Evolutionary conservation across 2,329 filamentous ascomycete species (phyloP), one percentile per base, ranked within the genome.

Genomic region (Dactylellina drechsleri): DNA sequence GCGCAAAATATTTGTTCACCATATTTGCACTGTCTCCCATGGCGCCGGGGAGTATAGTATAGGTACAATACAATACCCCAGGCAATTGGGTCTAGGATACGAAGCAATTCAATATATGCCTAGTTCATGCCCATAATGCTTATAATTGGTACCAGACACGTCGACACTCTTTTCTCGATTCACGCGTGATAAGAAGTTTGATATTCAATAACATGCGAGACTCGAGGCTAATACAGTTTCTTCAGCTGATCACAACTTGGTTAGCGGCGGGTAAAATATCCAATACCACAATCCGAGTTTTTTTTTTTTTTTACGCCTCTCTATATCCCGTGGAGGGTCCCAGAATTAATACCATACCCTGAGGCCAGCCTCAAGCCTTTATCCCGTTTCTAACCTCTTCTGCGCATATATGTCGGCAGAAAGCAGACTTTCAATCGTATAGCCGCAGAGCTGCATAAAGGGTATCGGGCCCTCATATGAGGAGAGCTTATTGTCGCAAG

Each of bases 391-490:
- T 52, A 52, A 18, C 47, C 47, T 52, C 18, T 52, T 52, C 47
- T 36, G 31, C 31, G 10, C 5, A 36, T 10, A 7, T 7, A 36
- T 36, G 47, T 52, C 47, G 56, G 45, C 53, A 47, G 56, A 68
- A 68, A 28, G 52, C 41, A 64, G 31, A 36, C 10, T 36, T 36
- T 36, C 31, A 36, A 36, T 10, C 6, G 31, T 10, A 36, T 7
- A 36, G 31, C 23, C 23, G 23, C 31, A 36, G 31, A 36, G 31
- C 31, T 36, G 10, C 31, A 36, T 36, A 10, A 8, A 7, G 23
- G 66, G 59, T 71, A 52, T 41, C 41, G 40, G 65, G 66, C 66
- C 66, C 66, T 64, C 50, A 64, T 70, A 70, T 36, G 31, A 36
- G 6, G 6, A 4, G 31, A 36, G 31, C 23, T 23, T 23, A 23